These are phyloP conservation scores for Eremochloa ophiuroides DNA, from an alignment of 176 grass and related monocot species.

Conservation along the genomic window DNA sequence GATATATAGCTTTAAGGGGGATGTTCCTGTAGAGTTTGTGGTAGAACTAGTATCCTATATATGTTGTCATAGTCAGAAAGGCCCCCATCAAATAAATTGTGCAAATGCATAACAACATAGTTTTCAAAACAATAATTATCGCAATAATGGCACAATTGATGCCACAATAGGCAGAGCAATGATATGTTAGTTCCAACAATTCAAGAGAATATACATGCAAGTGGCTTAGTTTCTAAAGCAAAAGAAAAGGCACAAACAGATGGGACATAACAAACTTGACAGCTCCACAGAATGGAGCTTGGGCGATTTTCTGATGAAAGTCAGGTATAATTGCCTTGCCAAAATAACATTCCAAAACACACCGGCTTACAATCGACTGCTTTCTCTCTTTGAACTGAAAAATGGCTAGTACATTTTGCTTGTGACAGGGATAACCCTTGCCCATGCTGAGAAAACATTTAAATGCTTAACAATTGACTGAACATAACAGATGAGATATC, in stretches of 20 bases:
- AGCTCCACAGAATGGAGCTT: slow-evolving; percentile 39
- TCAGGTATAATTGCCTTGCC: slow-evolving; percentile 15
- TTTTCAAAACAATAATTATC: slow-evolving; percentile 50
- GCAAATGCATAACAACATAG: slow-evolving; percentile 34
- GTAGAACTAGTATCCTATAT: not conserved
- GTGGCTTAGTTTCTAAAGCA: slow-evolving; percentile 50
- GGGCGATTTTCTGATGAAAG: slow-evolving; percentile 30
- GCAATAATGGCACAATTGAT: slow-evolving; percentile 41
- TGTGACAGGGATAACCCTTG: not conserved
- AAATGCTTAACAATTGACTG: slow-evolving; percentile 24
- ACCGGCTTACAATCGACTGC: not conserved
- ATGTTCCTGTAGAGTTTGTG: not conserved
- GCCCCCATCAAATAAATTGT: slow-evolving; percentile 25
- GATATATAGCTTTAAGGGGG: not conserved
- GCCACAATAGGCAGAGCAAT: slow-evolving; percentile 43
- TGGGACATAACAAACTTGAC: slow-evolving; percentile 43
- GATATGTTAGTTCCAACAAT: slow-evolving; percentile 53
- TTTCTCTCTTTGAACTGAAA: not conserved
- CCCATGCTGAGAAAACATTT: not conserved
- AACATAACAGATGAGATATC: slow-evolving; percentile 26
- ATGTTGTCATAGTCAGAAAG: slow-evolving; percentile 27
- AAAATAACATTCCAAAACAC: slow-evolving; percentile 20
- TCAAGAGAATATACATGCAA: slow-evolving; percentile 26
- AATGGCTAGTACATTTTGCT: not conserved
- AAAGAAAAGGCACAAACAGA: slow-evolving; percentile 41